These are phyloP conservation scores for Penicillium frequentans DNA, from an alignment of 2,329 filamentous ascomycete genomes.

Conservation along the genomic window DNA sequence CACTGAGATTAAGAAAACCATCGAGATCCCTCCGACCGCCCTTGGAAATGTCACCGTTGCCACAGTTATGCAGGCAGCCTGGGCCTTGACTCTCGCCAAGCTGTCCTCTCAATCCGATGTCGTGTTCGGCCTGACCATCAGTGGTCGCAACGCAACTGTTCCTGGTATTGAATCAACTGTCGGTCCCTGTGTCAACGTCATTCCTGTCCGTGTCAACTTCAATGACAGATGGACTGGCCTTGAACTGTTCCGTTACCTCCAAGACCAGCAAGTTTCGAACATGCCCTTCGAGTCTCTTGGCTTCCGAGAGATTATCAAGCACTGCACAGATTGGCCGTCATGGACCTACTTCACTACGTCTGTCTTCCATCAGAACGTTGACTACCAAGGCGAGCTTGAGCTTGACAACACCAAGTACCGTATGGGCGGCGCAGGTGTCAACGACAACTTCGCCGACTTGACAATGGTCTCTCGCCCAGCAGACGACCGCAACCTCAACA, in stretches of 20 bases:
- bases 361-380: constrained; percentile 41
- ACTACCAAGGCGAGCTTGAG: constrained; percentile 36
- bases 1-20: constrained; percentile 35
- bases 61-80: constrained; percentile 66
- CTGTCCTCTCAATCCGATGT: constrained; percentile 56
- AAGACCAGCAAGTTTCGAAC: constrained; percentile 59
- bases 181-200: constrained; percentile 68
- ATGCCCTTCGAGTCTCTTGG: constrained; percentile 58
- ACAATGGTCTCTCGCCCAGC: constrained; percentile 40
- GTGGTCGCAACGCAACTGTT: constrained; percentile 61
- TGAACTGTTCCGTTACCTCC: constrained; percentile 55
- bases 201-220: constrained; percentile 63
- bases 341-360: constrained; percentile 44
- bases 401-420: constrained; percentile 40
- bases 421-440: constrained; percentile 40
- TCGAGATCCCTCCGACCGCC: constrained; percentile 46
- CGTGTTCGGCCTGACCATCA: constrained; percentile 66
- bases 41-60: constrained; percentile 61
- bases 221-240: constrained; percentile 50
- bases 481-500: constrained; percentile 32
- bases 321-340: constrained; percentile 44
- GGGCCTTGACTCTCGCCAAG: constrained; percentile 63
- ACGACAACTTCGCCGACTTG: constrained; percentile 43
- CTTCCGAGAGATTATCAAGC: constrained; percentile 53
- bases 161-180: constrained; percentile 57